Percentiles rank a stretch among this genome's conserved stretches.
Conservation (phyloP, 768 basidiomycete genomes). For the Lenzites betulinus region DNA sequence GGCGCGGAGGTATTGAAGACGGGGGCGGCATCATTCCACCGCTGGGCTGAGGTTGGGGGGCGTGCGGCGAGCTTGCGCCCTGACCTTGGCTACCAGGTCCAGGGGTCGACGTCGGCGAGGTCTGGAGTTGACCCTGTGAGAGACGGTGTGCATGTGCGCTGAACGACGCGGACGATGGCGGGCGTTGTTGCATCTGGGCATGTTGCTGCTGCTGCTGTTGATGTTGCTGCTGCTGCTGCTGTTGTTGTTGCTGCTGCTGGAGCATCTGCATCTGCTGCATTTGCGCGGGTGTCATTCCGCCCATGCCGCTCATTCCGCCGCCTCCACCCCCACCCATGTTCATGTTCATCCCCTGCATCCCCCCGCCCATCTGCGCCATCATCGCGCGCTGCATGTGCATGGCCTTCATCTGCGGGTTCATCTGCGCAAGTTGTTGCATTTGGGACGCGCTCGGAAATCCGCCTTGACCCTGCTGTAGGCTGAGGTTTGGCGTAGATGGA, state of each 20-base stretch:
- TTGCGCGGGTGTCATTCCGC: conserved; percentile 24
- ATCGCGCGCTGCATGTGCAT: conserved; percentile 34
- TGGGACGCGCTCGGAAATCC: conserved; percentile 18
- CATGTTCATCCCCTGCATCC: conserved; percentile 24
- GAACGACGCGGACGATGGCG: conserved; percentile 22
- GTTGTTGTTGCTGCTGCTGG: conserved; percentile 19
- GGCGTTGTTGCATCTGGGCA: conserved; percentile 13
- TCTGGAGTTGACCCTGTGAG: conserved; percentile 25
- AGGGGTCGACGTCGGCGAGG: conserved; percentile 15
- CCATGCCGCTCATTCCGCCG: conserved; percentile 2
- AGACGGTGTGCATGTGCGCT: conserved; percentile 19
- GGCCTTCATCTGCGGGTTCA: conserved; percentile 26
- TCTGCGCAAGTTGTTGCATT: conserved; percentile 32
- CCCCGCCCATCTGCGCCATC: conserved; percentile 16
- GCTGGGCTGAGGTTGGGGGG: conserved; percentile 12
- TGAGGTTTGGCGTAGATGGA: conserved; percentile 8
- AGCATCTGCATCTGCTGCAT: conserved; percentile 30
- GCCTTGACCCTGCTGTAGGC: conserved; percentile 5
- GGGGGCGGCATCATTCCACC: conserved; percentile 28
- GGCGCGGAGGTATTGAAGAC: conserved; percentile 30
- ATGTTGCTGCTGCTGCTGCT: conserved; percentile 12
- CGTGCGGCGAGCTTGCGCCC: conserved; percentile 16
- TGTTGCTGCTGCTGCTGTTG: conserved; percentile 2
- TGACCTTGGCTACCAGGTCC: conserved; percentile 8
- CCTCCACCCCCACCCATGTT: neutral